Evolutionary conservation across 306 rosid species (phyloP).

Genomic region (Ormosia emarginata): DNA sequence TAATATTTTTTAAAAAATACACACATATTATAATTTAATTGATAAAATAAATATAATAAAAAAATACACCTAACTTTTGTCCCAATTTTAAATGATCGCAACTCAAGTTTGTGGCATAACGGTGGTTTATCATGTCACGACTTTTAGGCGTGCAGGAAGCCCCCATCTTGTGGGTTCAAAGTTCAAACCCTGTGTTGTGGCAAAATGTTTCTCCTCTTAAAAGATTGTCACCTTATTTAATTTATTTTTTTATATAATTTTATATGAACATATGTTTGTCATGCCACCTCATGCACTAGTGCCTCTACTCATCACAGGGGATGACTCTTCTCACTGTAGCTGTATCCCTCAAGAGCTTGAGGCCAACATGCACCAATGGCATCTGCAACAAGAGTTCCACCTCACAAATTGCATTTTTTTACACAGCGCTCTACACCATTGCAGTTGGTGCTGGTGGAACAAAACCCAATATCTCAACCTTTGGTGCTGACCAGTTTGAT

Average conservation of each 20-base stretch:
- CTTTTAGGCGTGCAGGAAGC: too few species aligned
- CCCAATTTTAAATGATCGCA: too few species aligned
- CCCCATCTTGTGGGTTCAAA: too few species aligned
- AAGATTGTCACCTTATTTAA: background rate
- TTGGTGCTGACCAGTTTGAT: constrained; percentile 95
- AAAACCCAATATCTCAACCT: constrained; percentile 89
- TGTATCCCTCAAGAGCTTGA: constrained; percentile 61
- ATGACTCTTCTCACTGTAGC: constrained; percentile 64
- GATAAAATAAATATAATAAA: too few species aligned
- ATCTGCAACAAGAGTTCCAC: constrained; percentile 70
- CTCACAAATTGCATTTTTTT: constrained; percentile 70
- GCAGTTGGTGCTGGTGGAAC: constrained; percentile 94
- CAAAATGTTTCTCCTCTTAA: too few species aligned
- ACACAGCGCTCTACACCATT: constrained; percentile 71
- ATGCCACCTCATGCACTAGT: background rate
- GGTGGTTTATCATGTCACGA: too few species aligned
- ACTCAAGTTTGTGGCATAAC: too few species aligned
- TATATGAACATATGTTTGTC: background rate
- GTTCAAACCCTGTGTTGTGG: too few species aligned
- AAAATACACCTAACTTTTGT: too few species aligned
- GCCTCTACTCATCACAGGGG: constrained; percentile 46
- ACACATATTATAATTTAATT: too few species aligned
- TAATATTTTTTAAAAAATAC: too few species aligned
- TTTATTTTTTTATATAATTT: background rate
- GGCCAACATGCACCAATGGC: constrained; percentile 52